These are phyloP conservation scores for Hibiscus mutabilis DNA, from an alignment of 345 rosid species.

Conservation along the genomic window DNA sequence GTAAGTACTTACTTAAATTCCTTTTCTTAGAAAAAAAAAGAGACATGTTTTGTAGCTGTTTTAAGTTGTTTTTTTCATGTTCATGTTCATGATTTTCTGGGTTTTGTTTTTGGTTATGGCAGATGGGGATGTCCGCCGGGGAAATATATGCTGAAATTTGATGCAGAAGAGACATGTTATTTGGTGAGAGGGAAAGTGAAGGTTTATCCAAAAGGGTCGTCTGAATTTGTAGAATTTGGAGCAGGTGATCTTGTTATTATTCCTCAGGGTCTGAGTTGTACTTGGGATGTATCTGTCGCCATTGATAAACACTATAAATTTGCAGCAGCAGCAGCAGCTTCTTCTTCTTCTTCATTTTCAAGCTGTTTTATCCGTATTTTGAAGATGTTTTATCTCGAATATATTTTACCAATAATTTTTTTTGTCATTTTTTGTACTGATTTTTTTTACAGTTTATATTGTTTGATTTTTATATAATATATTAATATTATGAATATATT, in stretches of 20 bases:
- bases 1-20: neutral
- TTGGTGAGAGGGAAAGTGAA: constrained; percentile 37
- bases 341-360: neutral
- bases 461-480: no score
- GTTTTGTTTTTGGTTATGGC: neutral
- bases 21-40: neutral
- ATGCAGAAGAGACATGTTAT: constrained; percentile 39
- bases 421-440: no score
- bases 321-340: constrained; percentile 10
- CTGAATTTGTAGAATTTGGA: constrained; percentile 40
- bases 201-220: constrained; percentile 34
- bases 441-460: no score
- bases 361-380: no score
- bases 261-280: constrained; percentile 41
- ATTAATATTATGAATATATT: no score
- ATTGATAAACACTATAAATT: constrained; percentile 19
- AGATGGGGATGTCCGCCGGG: constrained; percentile 23
- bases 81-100: neutral
- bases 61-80: neutral
- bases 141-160: constrained; percentile 16
- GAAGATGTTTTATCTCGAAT: no score
- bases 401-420: no score
- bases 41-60: neutral
- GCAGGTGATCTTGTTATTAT: constrained; percentile 46
- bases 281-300: constrained; percentile 31